These are phyloP conservation scores for Lasiosphaeris hirsuta DNA, from an alignment of 495 filamentous ascomycete species.

Conservation along the genomic window DNA sequence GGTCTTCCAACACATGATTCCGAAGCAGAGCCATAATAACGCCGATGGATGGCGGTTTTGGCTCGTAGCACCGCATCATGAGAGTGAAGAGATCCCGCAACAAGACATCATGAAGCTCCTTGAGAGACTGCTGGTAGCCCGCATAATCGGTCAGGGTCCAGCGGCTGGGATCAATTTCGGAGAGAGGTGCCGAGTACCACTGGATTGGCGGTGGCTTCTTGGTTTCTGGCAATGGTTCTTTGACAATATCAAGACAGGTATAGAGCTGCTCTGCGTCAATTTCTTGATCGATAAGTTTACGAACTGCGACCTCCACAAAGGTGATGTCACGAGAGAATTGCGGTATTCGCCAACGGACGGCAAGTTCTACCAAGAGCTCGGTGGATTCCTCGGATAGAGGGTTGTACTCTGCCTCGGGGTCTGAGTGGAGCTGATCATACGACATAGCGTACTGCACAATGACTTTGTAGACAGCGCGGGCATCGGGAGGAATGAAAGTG, in stretches of 20 bases:
- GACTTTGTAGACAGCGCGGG: slow-evolving; percentile 73
- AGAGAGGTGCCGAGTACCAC: slow-evolving; percentile 37
- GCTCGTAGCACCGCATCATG: slow-evolving; percentile 82
- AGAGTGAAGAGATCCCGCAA: slow-evolving; percentile 84
- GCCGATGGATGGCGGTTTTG: slow-evolving; percentile 75
- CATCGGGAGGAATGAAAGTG: slow-evolving; percentile 85
- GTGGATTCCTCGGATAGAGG: slow-evolving; percentile 77
- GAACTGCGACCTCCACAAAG: slow-evolving; percentile 78
- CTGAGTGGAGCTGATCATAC: slow-evolving; percentile 51
- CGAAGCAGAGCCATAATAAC: slow-evolving; percentile 80
- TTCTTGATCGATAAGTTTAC: slow-evolving; percentile 84
- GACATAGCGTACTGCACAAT: slow-evolving; percentile 72
- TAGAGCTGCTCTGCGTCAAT: slow-evolving; percentile 78
- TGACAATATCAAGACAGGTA: slow-evolving; percentile 74
- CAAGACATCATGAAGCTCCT: slow-evolving; percentile 74
- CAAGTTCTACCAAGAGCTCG: slow-evolving; percentile 81
- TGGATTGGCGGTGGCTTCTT: slow-evolving; percentile 48
- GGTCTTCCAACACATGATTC: slow-evolving; percentile 76
- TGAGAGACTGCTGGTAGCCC: slow-evolving; percentile 69
- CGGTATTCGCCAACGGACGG: slow-evolving; percentile 86
- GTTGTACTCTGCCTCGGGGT: slow-evolving; percentile 50
- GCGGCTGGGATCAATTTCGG: slow-evolving; percentile 44
- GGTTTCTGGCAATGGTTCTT: slow-evolving; percentile 60
- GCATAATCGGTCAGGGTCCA: slow-evolving; percentile 83
- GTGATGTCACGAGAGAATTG: slow-evolving; percentile 74